Conservation (phyloP, 2,329 filamentous ascomycete genomes). For the Aspergillus floridensis region DNA sequence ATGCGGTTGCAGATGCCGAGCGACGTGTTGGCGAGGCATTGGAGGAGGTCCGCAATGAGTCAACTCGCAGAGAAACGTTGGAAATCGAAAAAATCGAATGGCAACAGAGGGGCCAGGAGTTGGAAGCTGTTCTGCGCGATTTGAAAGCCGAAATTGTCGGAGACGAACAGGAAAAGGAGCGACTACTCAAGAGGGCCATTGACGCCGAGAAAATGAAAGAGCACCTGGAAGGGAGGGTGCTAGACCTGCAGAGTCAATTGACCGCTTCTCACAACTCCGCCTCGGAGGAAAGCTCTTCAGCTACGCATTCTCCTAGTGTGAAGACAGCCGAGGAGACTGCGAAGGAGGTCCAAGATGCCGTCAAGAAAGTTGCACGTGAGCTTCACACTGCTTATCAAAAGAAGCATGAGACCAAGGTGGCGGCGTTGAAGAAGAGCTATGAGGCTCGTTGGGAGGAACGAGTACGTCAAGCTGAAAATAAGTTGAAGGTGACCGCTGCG, state of each 20-base stretch:
- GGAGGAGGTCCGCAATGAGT: conserved; percentile 78
- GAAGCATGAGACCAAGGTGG: conserved; percentile 95
- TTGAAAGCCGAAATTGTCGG: conserved; percentile 78
- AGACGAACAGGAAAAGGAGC: conserved; percentile 76
- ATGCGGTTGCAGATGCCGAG: conserved; percentile 85
- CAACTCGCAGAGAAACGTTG: conserved; percentile 66
- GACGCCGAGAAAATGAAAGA: conserved; percentile 65
- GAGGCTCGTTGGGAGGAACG: conserved; percentile 88
- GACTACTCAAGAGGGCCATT: conserved; percentile 70
- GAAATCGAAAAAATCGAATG: conserved; percentile 74
- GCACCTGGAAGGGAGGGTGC: conserved; percentile 44
- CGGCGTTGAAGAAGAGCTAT: conserved; percentile 77
- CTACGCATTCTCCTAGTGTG: conserved; percentile 33
- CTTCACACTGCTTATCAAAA: conserved; percentile 91
- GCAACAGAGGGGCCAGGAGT: conserved; percentile 81
- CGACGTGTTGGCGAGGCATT: conserved; percentile 82
- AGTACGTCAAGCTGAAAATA: conserved; percentile 71
- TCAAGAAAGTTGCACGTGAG: conserved; percentile 90
- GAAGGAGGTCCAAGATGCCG: conserved; percentile 74
- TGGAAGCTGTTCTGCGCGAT: conserved; percentile 75
- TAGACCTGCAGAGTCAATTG: conserved; percentile 48
- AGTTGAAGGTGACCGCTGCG: conserved; percentile 65
- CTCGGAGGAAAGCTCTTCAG: conserved; percentile 30
- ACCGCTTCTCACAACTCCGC: conserved; percentile 40
- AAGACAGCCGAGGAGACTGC: conserved; percentile 48